A percentile compares a stretch with the other conserved stretches of the same genome.
These are phyloP conservation scores for Colletotrichum sp. DNA, from an alignment of 2,329 filamentous ascomycete species.

Conservation along the genomic window DNA sequence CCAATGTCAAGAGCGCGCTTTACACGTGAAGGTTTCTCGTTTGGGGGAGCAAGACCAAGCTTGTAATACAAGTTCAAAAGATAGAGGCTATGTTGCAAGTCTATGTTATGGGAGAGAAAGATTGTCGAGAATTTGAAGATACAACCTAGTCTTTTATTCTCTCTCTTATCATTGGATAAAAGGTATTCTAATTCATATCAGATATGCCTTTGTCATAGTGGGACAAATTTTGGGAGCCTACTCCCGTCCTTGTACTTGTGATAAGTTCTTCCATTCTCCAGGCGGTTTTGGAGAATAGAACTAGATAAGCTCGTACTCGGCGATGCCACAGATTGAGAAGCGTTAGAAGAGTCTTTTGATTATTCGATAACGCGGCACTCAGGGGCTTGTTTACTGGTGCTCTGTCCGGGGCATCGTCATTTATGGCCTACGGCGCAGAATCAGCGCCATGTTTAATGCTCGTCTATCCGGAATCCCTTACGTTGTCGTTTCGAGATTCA, in stretches of 20 bases:
- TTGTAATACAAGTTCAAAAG: constrained; percentile 33
- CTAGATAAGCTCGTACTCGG: neutral
- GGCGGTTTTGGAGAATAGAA: neutral
- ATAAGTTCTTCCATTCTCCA: constrained; percentile 13
- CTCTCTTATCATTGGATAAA: constrained; percentile 27
- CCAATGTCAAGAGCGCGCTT: constrained; percentile 22
- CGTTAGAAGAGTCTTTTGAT: neutral
- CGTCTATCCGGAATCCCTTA: neutral
- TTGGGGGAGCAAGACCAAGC: constrained; percentile 29
- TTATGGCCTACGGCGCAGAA: neutral
- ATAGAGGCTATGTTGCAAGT: constrained; percentile 40
- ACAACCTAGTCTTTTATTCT: constrained; percentile 28
- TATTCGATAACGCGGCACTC: neutral
- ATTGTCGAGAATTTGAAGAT: neutral
- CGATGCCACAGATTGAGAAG: neutral
- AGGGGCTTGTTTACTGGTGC: neutral
- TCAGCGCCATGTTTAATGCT: neutral
- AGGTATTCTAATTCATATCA: constrained; percentile 24
- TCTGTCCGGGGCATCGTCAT: neutral
- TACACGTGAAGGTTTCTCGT: neutral
- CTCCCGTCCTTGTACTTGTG: constrained; percentile 25
- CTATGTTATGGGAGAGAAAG: constrained; percentile 13
- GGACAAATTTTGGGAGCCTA: neutral
- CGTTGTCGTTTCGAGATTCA: neutral
- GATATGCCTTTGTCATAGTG: neutral